These are phyloP conservation scores for Lineolata rhizophorae DNA, from an alignment of 495 filamentous ascomycete species.

Conservation along the genomic window DNA sequence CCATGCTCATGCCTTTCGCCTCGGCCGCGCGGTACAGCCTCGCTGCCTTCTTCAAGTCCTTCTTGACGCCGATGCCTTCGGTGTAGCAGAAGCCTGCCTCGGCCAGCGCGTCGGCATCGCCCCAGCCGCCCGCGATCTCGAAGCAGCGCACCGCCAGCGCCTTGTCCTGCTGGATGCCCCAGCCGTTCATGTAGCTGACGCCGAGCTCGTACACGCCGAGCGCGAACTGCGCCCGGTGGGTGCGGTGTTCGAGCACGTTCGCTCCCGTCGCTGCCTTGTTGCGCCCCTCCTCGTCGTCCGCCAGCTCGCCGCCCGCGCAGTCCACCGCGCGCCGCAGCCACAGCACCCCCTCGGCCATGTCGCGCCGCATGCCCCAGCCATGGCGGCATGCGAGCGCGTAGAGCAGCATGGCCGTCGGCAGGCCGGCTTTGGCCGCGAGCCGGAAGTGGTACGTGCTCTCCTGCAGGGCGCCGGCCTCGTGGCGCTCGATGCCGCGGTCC, in stretches of 20 bases:
- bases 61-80: constrained; percentile 44
- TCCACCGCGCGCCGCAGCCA: constrained; percentile 86
- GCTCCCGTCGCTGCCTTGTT: constrained; percentile 32
- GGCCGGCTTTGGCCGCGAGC: constrained; percentile 61
- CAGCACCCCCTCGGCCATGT: constrained; percentile 66
- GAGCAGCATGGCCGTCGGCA: constrained; percentile 84
- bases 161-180: constrained; percentile 90
- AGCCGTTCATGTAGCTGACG: constrained; percentile 93
- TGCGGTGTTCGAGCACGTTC: constrained; percentile 41
- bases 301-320: constrained; percentile 58
- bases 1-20: constrained; percentile 85
- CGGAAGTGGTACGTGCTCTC: constrained; percentile 93
- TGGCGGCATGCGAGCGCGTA: constrained; percentile 95
- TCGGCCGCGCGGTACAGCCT: constrained; percentile 79
- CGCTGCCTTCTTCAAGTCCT: constrained; percentile 86
- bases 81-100: constrained; percentile 21
- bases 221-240: constrained; percentile 75
- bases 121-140: constrained; percentile 91
- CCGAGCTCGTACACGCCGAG: constrained; percentile 89
- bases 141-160: constrained; percentile 73
- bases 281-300: constrained; percentile 46
- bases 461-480: constrained; percentile 63
- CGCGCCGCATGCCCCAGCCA: constrained; percentile 91
- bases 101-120: constrained; percentile 75
- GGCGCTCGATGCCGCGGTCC: constrained; percentile 63